These are phyloP conservation scores for Pyrenophora teres DNA, from an alignment of 2,329 filamentous ascomycete species.

Conservation along the genomic window DNA sequence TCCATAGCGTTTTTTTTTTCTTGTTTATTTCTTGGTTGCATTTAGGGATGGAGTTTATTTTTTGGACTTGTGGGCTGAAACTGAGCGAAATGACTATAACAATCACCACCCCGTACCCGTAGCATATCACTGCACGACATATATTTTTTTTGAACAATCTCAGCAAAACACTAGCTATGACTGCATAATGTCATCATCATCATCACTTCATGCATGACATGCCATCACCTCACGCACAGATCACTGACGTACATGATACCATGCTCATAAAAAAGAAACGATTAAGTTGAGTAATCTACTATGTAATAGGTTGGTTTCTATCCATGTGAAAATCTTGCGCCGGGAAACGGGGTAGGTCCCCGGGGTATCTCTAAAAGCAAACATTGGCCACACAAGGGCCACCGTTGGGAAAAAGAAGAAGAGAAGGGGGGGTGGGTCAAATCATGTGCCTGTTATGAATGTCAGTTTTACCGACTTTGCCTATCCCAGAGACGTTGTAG, in stretches of 20 bases:
- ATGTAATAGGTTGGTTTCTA: not conserved
- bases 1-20: not conserved
- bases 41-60: conserved; percentile 6
- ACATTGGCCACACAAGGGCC: too few species aligned
- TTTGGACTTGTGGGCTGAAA: not conserved
- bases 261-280: not conserved
- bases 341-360: too few species aligned
- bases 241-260: too few species aligned
- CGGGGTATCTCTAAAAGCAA: too few species aligned
- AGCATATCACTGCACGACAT: conserved; percentile 7
- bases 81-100: too few species aligned
- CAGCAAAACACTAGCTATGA: not conserved
- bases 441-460: too few species aligned
- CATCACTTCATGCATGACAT: not conserved
- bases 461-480: too few species aligned
- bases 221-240: not conserved
- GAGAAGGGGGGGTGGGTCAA: too few species aligned
- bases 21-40: conserved; percentile 7
- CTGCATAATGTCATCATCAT: not conserved
- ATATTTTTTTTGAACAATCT: not conserved
- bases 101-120: not conserved
- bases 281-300: not conserved
- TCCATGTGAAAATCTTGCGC: too few species aligned
- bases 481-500: too few species aligned
- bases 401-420: too few species aligned